A percentile compares a stretch with the other conserved stretches of the same genome.
Conservation (phyloP, 306 rosid species). For the Comarum palustre region DNA sequence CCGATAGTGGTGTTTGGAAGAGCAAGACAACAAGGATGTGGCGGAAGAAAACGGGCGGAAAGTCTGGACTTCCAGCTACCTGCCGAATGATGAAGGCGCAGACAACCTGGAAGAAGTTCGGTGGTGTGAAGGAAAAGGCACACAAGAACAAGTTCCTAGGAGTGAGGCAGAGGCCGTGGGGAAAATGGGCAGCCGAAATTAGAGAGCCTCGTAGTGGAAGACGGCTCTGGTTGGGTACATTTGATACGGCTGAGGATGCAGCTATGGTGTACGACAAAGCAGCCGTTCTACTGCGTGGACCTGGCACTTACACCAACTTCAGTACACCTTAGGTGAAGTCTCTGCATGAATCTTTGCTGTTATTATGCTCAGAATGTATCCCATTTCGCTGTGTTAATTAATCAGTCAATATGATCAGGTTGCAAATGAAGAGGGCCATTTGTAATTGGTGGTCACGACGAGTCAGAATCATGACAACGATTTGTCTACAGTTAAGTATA, state of each 20-base stretch:
- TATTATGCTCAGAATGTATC: constrained; percentile 6
- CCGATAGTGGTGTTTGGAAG: constrained; percentile 27
- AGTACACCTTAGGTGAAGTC: constrained; percentile 7
- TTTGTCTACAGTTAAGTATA: constrained; percentile 20
- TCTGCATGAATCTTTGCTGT: constrained; percentile 15
- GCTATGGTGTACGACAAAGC: constrained; percentile 53
- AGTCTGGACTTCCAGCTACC: constrained; percentile 8
- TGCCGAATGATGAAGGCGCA: constrained; percentile 24
- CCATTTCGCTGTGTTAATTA: background rate
- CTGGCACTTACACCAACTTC: constrained; percentile 45
- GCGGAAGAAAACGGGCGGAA: background rate
- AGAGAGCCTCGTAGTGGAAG: constrained; percentile 10
- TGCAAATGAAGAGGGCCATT: constrained; percentile 46
- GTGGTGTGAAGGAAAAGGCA: constrained; percentile 75
- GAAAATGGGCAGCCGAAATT: constrained; percentile 17
- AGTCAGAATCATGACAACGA: constrained; percentile 26
- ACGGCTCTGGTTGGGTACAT: constrained; percentile 45
- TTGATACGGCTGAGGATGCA: constrained; percentile 50
- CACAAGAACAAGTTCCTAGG: constrained; percentile 12
- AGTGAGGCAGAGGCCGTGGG: constrained; percentile 17
- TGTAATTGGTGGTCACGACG: constrained; percentile 47
- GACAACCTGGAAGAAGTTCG: constrained; percentile 49
- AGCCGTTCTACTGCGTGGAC: constrained; percentile 43
- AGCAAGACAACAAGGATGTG: constrained; percentile 31
- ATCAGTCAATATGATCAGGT: constrained; percentile 37